Conservation (phyloP, 73 alveolate species). For the Paramecium bursaria region DNA sequence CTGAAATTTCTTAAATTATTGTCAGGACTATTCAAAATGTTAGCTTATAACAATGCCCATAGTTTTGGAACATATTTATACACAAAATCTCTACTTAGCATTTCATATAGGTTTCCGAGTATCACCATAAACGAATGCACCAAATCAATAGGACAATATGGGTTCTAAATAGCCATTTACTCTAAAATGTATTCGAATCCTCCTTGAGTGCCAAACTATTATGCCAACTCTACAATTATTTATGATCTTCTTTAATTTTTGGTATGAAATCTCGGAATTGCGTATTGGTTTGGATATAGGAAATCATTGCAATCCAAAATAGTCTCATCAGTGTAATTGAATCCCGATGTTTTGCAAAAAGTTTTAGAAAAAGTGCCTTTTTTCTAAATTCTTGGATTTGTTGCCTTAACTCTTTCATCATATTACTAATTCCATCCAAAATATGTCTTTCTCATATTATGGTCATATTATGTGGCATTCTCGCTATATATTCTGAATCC, state of each 20-base stretch:
- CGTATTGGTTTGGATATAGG: conserved; percentile 68
- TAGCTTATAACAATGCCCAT: conserved; percentile 72
- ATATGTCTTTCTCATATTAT: conserved; percentile 71
- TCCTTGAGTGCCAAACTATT: conserved; percentile 76
- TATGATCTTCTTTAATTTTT: conserved; percentile 72
- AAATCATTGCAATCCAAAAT: conserved; percentile 78
- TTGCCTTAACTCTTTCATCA: conserved; percentile 87
- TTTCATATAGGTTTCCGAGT: conserved; percentile 71
- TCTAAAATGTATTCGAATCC: conserved; percentile 76
- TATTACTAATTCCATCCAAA: conserved; percentile 87
- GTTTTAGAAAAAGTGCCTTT: neutral
- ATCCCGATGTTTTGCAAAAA: neutral
- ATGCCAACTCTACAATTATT: conserved; percentile 72
- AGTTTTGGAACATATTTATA: conserved; percentile 65
- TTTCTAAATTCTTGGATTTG: conserved; percentile 77
- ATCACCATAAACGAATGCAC: conserved; percentile 72
- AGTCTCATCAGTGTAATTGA: conserved; percentile 56
- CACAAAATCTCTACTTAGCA: conserved; percentile 75
- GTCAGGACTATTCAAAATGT: conserved; percentile 75
- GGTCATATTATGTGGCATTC: conserved; percentile 80
- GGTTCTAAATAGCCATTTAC: conserved; percentile 65
- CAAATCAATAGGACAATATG: conserved; percentile 70
- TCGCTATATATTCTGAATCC: conserved; percentile 84
- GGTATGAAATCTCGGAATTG: conserved; percentile 76
- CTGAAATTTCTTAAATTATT: conserved; percentile 76